A percentile compares a stretch with the other conserved stretches of the same genome.
phyloP scores from a whole-genome alignment of 2,329 filamentous ascomycete species.

The Botrytis aclada region DNA sequence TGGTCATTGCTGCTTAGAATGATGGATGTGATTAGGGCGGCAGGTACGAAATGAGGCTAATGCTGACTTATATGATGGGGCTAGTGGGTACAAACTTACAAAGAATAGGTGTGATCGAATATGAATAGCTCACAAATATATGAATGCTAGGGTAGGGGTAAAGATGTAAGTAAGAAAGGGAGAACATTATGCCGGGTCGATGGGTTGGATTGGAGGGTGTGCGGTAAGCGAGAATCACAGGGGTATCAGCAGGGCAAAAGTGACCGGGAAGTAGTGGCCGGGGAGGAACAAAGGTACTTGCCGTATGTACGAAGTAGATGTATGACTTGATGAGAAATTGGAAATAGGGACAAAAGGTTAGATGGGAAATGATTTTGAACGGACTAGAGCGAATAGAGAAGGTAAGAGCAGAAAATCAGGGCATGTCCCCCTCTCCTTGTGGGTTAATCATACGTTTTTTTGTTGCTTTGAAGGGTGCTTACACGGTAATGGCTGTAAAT shows the following conservation, averaged over 20 bases:
- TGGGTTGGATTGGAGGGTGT: constrained; percentile 4
- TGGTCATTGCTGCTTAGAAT: constrained; percentile 9
- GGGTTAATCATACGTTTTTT: not conserved
- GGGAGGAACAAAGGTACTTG: constrained; percentile 5
- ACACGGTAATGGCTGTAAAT: not conserved
- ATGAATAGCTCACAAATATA: not conserved
- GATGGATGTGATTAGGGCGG: constrained; percentile 3
- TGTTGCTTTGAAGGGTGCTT: not conserved
- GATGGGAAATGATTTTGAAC: not conserved
- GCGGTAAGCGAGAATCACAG: constrained; percentile 3
- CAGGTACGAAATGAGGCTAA: constrained; percentile 10
- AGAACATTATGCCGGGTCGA: constrained; percentile 17
- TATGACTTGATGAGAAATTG: constrained; percentile 1
- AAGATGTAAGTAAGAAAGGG: constrained; percentile 18
- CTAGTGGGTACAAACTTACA: not conserved
- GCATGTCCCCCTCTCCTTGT: not conserved
- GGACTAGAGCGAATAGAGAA: not conserved
- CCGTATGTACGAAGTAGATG: constrained; percentile 8
- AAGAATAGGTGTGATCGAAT: not conserved
- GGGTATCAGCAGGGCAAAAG: not conserved
- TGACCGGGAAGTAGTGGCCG: not conserved
- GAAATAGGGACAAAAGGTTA: not conserved
- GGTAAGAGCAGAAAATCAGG: not conserved
- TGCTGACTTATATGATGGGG: constrained; percentile 4
- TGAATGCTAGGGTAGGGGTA: not conserved